Percentiles rank a stretch among this genome's conserved stretches.
Conservation (phyloP, 208 protist species). For the Acanthamoeba quina region DNA sequence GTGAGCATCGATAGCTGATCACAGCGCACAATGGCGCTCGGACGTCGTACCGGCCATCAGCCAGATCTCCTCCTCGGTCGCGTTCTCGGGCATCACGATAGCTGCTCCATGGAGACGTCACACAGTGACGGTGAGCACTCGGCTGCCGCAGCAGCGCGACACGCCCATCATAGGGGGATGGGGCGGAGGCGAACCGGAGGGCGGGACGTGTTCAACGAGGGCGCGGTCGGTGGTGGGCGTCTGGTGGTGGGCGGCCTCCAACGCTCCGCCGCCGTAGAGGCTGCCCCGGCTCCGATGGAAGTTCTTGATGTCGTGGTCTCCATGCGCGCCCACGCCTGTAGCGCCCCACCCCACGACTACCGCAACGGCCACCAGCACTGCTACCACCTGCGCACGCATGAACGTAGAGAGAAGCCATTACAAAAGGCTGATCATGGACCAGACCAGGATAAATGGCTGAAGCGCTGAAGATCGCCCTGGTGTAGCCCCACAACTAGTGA, state of each 20-base stretch:
- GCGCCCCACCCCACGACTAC: not conserved
- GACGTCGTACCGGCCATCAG: slow-evolving; percentile 9
- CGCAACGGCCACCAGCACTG: too few relatives aligned
- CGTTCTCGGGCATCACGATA: slow-evolving; percentile 16
- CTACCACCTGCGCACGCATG: too few relatives aligned
- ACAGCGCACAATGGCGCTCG: not conserved
- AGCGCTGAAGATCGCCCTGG: too few relatives aligned
- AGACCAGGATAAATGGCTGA: too few relatives aligned
- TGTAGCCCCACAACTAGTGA: too few relatives aligned
- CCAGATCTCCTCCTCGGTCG: not conserved
- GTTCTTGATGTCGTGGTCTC: slow-evolving; percentile 48
- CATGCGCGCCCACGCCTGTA: not conserved
- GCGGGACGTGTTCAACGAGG: not conserved
- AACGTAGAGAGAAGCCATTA: too few relatives aligned
- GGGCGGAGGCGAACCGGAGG: not conserved
- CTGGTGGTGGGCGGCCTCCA: not conserved
- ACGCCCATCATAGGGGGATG: not conserved
- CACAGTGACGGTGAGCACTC: not conserved
- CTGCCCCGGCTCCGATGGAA: slow-evolving; percentile 9
- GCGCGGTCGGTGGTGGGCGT: not conserved
- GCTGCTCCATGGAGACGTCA: not conserved
- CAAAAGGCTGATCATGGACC: too few relatives aligned
- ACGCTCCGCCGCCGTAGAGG: not conserved
- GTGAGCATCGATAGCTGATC: not conserved
- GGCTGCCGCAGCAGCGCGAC: not conserved